Evolutionary conservation across 139 green algal genomes (phyloP), one percentile per base, ranked within the genome.

Genomic region (Nannochloris sp.): DNA sequence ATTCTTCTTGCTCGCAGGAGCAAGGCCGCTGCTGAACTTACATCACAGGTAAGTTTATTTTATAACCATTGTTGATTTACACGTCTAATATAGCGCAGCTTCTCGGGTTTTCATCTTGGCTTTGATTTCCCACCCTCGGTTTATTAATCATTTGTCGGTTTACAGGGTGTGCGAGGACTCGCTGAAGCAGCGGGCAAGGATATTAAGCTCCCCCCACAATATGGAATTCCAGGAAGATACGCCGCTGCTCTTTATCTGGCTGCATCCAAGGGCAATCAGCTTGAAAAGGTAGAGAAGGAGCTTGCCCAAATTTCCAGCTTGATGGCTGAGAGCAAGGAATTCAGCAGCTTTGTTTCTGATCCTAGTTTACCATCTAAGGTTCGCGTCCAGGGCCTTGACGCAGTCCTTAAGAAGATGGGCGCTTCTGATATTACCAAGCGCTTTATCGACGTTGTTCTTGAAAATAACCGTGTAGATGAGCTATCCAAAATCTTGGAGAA

Each of bases 401-500:
- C 64, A 31, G 54, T 86, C 12, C 60, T 86, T 42, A 48, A 57
- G 1, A 65, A 79, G 15, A 57, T 79, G 46, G 70, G 72, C 19
- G 74, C 83, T 24, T 65, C 46, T 33, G 65, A 85, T 27, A 61
- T 80, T 36, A 88, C 82, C 39, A 79, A 70, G 44, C 72, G 72
- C 29, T 88, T 89, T 45, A 44, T 89, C 7, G 60, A 72, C 80
- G 44, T 53, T 62, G 33, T 60, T 27, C 36, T 61, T 0, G 83
- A 88, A 32, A 89, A 91, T 67, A 85, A 87, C 42, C 68, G 87
- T 19, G 68, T 91, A 45, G 58, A 34, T 3, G 54, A 88, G 45
- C 57, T 87, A 8, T 9, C 23, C 8, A 75, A 71, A 12, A 85
- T 92, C 36, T 38, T 70, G 13, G 35, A 62, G 3, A 60, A 65